A percentile compares a stretch with the other conserved stretches of the same genome.
phyloP scores from a whole-genome alignment of 495 filamentous ascomycete species.

The Monascus purpureus region DNA sequence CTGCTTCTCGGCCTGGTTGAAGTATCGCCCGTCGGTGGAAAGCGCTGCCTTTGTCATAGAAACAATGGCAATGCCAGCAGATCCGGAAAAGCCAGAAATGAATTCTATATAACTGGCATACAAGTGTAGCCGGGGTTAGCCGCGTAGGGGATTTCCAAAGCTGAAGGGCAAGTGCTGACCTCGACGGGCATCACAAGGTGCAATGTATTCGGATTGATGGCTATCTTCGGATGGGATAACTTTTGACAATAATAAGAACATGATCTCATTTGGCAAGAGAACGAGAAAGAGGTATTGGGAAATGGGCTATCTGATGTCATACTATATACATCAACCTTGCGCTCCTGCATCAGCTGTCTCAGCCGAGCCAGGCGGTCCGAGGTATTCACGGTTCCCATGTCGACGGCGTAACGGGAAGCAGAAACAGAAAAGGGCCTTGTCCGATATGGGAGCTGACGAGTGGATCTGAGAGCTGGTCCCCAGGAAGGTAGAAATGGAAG shows the following conservation, averaged over 20 bases:
- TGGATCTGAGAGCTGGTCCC: constrained; percentile 19
- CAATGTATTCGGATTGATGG: constrained; percentile 97
- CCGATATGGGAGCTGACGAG: constrained; percentile 14
- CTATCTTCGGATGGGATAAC: constrained; percentile 96
- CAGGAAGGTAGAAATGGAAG: constrained; percentile 20
- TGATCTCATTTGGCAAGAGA: background rate
- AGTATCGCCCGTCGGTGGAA: constrained; percentile 94
- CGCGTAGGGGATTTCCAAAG: background rate
- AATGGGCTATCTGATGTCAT: constrained; percentile 20
- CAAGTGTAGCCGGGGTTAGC: constrained; percentile 7
- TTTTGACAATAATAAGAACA: constrained; percentile 24
- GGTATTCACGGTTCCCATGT: constrained; percentile 81
- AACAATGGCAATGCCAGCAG: constrained; percentile 83
- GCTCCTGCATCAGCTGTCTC: constrained; percentile 75
- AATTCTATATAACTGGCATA: constrained; percentile 39
- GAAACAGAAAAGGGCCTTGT: constrained; percentile 25
- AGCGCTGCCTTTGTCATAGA: constrained; percentile 78
- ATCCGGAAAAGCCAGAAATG: constrained; percentile 91
- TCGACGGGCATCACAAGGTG: constrained; percentile 80
- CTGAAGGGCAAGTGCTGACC: constrained; percentile 29
- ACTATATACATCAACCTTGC: constrained; percentile 91
- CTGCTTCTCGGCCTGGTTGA: constrained; percentile 91
- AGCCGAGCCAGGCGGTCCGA: constrained; percentile 61
- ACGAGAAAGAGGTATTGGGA: background rate
- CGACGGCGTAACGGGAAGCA: constrained; percentile 25